Evolutionary conservation across 768 basidiomycete species (phyloP).

Genomic region (Amanita pseudoporphyria): DNA sequence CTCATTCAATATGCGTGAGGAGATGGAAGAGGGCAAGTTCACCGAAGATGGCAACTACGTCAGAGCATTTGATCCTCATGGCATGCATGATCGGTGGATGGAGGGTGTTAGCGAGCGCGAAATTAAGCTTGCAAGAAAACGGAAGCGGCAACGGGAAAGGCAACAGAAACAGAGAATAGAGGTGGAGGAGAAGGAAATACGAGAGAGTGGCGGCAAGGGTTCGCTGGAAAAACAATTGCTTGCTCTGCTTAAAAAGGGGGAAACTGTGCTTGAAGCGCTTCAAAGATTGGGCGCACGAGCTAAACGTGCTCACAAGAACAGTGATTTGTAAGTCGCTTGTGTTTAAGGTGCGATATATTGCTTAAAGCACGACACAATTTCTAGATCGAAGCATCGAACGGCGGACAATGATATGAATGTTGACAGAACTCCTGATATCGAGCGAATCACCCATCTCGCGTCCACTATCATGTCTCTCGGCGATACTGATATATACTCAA

Average conservation of each 20-base stretch:
- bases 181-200: constrained; percentile 67
- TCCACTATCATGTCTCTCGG: constrained; percentile 84
- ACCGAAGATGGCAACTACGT: constrained; percentile 87
- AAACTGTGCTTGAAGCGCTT: constrained; percentile 83
- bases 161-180: constrained; percentile 57
- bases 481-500: constrained; percentile 79
- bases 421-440: constrained; percentile 51
- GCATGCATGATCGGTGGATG: constrained; percentile 93
- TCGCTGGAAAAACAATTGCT: constrained; percentile 62
- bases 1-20: constrained; percentile 98
- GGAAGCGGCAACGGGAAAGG: constrained; percentile 68
- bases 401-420: constrained; percentile 21
- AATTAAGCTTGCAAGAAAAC: constrained; percentile 72
- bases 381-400: neutral
- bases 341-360: neutral
- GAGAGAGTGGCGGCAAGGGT: constrained; percentile 55
- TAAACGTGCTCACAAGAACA: constrained; percentile 36
- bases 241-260: constrained; percentile 73
- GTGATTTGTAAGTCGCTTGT: constrained; percentile 21
- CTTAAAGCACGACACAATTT: neutral
- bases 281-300: constrained; percentile 71
- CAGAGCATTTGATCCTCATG: constrained; percentile 81
- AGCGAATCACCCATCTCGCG: constrained; percentile 74
- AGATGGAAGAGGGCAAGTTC: constrained; percentile 98
- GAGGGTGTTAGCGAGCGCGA: constrained; percentile 78